Conservation (phyloP, 2,329 filamentous ascomycete genomes). For the Hypoxylon sp. region DNA sequence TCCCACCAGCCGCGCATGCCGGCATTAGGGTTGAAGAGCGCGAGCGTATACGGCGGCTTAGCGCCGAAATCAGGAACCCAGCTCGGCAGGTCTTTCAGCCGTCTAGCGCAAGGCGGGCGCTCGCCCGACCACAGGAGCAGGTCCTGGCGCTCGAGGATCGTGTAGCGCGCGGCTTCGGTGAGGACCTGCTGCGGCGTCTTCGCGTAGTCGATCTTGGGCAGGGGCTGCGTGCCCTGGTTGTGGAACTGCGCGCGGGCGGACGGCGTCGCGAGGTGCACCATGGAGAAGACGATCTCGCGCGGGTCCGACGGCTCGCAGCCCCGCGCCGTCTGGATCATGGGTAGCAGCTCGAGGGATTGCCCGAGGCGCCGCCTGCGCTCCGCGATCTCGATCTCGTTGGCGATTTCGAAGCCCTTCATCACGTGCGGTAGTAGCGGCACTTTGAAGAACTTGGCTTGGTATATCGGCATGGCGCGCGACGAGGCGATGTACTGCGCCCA, state of each 20-base stretch:
- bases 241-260: conserved; percentile 39
- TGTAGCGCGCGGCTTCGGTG: conserved; percentile 45
- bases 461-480: conserved; percentile 40
- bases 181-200: conserved; percentile 46
- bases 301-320: conserved; percentile 41
- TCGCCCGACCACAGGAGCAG: conserved; percentile 43
- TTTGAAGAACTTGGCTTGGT: conserved; percentile 42
- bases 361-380: conserved; percentile 39
- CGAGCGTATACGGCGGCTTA: neutral
- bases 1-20: conserved; percentile 46
- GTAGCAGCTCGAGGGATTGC: conserved; percentile 46
- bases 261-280: conserved; percentile 44
- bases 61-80: conserved; percentile 49
- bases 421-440: conserved; percentile 42
- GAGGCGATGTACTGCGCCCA: conserved; percentile 45
- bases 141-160: conserved; percentile 47
- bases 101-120: conserved; percentile 40
- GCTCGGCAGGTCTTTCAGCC: conserved; percentile 42
- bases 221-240: conserved; percentile 36
- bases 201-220: conserved; percentile 46
- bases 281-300: conserved; percentile 46
- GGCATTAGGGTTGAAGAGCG: conserved; percentile 10
- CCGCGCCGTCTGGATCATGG: conserved; percentile 48
- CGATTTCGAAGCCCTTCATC: conserved; percentile 27
- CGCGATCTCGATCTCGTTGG: conserved; percentile 44